phyloP scores from a whole-genome alignment of 164 flowering plant species.

The Liriodendron chinense region DNA sequence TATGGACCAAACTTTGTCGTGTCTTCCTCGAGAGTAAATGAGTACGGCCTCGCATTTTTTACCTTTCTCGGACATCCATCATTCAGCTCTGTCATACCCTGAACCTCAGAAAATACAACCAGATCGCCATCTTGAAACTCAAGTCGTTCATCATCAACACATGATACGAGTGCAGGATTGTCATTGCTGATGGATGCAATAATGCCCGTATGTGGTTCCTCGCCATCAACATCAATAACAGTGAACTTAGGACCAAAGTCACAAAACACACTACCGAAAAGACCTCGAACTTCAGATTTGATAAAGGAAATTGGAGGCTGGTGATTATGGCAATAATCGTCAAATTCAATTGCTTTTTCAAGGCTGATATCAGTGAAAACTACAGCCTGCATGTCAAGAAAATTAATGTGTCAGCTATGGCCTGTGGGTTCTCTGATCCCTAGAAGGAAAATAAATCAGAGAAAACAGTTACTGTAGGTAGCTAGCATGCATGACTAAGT shows the following conservation, averaged over 20 bases:
- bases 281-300: slow-evolving; percentile 79
- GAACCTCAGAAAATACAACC: slow-evolving; percentile 86
- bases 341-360: slow-evolving; percentile 63
- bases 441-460: too few relatives aligned
- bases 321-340: slow-evolving; percentile 74
- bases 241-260: slow-evolving; percentile 87
- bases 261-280: slow-evolving; percentile 78
- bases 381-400: slow-evolving; percentile 58
- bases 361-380: slow-evolving; percentile 69
- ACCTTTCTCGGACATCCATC: slow-evolving; percentile 80
- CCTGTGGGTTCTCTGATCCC: too few relatives aligned
- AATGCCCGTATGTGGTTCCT: slow-evolving; percentile 84
- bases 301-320: slow-evolving; percentile 81
- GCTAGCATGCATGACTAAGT: too few relatives aligned
- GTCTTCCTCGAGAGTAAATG: slow-evolving; percentile 77
- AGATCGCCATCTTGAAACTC: slow-evolving; percentile 93
- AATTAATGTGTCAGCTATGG: background rate
- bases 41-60: slow-evolving; percentile 66
- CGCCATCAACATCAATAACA: slow-evolving; percentile 82
- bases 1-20: slow-evolving; percentile 64
- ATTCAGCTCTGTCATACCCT: slow-evolving; percentile 81
- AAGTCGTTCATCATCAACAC: slow-evolving; percentile 85
- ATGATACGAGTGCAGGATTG: slow-evolving; percentile 70
- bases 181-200: slow-evolving; percentile 87
- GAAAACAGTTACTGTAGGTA: too few relatives aligned